phyloP scores from a whole-genome alignment of 352 stramenopile genomes.

The Globisporangium spinosum region DNA sequence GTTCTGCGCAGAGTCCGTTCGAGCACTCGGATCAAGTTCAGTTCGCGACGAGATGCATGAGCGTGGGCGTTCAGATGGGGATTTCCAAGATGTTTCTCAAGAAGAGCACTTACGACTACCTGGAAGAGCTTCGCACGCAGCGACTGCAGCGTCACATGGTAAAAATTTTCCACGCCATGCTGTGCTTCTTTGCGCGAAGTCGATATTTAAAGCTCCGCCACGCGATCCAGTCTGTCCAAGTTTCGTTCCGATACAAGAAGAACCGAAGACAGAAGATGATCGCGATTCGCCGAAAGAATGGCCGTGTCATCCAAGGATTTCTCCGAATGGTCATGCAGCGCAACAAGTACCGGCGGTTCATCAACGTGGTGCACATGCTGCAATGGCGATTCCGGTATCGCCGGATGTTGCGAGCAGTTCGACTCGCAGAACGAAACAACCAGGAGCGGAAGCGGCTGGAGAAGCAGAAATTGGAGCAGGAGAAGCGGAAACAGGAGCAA shows the following conservation, averaged over 20 bases:
- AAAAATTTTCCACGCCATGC: constrained; percentile 65
- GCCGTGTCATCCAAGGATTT: constrained; percentile 48
- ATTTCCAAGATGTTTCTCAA: constrained; percentile 96
- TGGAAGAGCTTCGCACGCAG: constrained; percentile 86
- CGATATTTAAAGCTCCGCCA: constrained; percentile 59
- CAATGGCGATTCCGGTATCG: constrained; percentile 73
- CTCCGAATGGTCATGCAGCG: constrained; percentile 51
- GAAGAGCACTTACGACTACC: constrained; percentile 84
- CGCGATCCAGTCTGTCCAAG: constrained; percentile 51
- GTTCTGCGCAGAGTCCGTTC: constrained; percentile 68
- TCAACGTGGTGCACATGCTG: constrained; percentile 51
- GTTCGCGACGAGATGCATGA: constrained; percentile 57
- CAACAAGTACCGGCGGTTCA: constrained; percentile 51
- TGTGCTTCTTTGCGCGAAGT: constrained; percentile 51
- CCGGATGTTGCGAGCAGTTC: constrained; percentile 24
- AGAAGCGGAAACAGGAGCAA: constrained; percentile 29
- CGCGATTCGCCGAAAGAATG: constrained; percentile 37
- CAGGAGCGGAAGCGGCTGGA: constrained; percentile 21
- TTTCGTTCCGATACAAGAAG: constrained; percentile 60
- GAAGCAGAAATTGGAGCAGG: constrained; percentile 18
- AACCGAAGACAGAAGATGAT: constrained; percentile 30
- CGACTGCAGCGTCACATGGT: constrained; percentile 67
- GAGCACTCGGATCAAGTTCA: constrained; percentile 67
- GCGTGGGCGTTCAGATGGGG: constrained; percentile 88
- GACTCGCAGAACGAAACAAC: constrained; percentile 16